Conservation (phyloP, 2,329 filamentous ascomycete species). For the Fusarium liriodendri region DNA sequence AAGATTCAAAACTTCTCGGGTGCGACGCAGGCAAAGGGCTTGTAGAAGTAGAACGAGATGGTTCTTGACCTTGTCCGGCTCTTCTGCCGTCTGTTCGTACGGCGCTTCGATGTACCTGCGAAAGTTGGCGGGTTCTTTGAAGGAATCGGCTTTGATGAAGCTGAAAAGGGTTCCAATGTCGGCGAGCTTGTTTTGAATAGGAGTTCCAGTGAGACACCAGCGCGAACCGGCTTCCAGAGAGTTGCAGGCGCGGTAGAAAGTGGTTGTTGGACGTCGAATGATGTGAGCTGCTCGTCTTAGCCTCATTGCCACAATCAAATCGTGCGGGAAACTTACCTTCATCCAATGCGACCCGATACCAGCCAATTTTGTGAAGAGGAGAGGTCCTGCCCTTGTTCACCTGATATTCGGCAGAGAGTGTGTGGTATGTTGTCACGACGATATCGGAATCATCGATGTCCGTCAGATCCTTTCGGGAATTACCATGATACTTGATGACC, state of each 20-base stretch:
- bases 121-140: neutral
- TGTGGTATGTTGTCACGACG: constrained; percentile 61
- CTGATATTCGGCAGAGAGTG: constrained; percentile 51
- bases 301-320: neutral
- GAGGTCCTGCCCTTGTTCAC: constrained; percentile 2
- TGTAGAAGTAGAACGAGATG: neutral
- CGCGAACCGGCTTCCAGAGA: constrained; percentile 56
- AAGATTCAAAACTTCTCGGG: neutral
- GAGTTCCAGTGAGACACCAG: constrained; percentile 54
- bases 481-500: constrained; percentile 52
- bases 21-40: neutral
- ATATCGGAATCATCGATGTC: constrained; percentile 51
- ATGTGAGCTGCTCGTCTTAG: constrained; percentile 54
- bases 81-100: neutral
- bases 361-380: constrained; percentile 50
- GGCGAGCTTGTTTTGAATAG: neutral
- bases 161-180: neutral
- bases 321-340: constrained; percentile 52
- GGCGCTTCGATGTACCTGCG: neutral
- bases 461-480: constrained; percentile 36
- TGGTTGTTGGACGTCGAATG: constrained; percentile 61
- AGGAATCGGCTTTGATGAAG: neutral
- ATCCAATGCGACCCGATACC: constrained; percentile 57
- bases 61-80: neutral
- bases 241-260: constrained; percentile 55